Evolutionary conservation across 2,329 filamentous ascomycete genomes (phyloP).

Genomic region (Tolypocladium tropicale): DNA sequence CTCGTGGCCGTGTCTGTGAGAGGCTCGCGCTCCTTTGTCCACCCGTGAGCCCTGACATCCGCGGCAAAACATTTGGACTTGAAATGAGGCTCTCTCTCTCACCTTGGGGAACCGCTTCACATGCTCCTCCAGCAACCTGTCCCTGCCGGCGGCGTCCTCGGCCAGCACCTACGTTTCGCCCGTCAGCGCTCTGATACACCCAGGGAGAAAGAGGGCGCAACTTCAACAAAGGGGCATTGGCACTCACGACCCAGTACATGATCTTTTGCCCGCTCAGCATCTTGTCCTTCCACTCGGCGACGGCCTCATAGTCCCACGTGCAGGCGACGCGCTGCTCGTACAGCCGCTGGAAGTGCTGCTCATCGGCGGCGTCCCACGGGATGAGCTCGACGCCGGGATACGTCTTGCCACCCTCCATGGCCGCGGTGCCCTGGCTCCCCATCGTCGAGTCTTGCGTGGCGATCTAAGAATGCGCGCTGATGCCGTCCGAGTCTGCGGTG

Average conservation of each 20-base stretch:
- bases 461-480: not conserved
- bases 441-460: not conserved
- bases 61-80: not conserved
- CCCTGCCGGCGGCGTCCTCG: constrained; percentile 16
- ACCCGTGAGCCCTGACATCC: not conserved
- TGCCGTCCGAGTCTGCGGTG: not conserved
- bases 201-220: too few species aligned
- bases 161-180: not conserved
- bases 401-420: not conserved
- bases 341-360: constrained; percentile 28
- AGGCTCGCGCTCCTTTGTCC: constrained; percentile 17
- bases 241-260: constrained; percentile 30
- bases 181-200: too few species aligned
- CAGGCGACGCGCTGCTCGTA: constrained; percentile 33
- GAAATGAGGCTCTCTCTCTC: not conserved
- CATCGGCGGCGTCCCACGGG: constrained; percentile 31
- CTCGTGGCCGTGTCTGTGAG: constrained; percentile 24
- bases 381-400: constrained; percentile 22
- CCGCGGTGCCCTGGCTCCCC: not conserved
- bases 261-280: constrained; percentile 23
- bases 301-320: constrained; percentile 29
- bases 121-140: constrained; percentile 19
- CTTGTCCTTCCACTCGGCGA: constrained; percentile 23
- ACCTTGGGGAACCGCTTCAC: constrained; percentile 19
- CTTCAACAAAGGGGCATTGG: fast-evolving